Evolutionary conservation across 2,329 filamentous ascomycete genomes (phyloP).

Genomic region (Penicillium sp.): DNA sequence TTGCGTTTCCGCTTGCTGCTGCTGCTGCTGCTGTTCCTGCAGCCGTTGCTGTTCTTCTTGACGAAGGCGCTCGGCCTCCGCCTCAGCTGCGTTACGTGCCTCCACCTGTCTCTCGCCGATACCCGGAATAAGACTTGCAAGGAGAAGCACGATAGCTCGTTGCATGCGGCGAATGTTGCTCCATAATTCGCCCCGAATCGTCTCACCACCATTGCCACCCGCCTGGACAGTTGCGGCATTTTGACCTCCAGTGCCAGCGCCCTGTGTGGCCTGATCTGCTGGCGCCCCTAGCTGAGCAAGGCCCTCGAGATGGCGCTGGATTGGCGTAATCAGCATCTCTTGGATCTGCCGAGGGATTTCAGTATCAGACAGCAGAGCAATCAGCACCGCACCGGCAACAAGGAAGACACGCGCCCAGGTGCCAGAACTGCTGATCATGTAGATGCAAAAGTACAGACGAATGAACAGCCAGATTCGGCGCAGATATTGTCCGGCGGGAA

Average conservation of each 20-base stretch:
- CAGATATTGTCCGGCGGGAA: constrained; percentile 39
- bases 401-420: constrained; percentile 50
- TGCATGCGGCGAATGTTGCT: constrained; percentile 53
- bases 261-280: constrained; percentile 24
- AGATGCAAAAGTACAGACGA: constrained; percentile 62
- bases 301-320: constrained; percentile 51
- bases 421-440: constrained; percentile 58
- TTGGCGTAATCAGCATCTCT: constrained; percentile 41
- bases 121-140: constrained; percentile 65
- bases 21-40: constrained; percentile 7
- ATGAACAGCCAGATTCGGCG: constrained; percentile 61
- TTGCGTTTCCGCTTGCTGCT: constrained; percentile 4
- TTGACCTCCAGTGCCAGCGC: constrained; percentile 10
- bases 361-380: constrained; percentile 49
- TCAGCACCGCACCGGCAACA: constrained; percentile 42
- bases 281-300: constrained; percentile 40
- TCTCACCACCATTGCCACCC: constrained; percentile 9
- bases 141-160: constrained; percentile 62
- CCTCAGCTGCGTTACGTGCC: constrained; percentile 57
- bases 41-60: constrained; percentile 8
- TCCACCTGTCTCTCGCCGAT: constrained; percentile 64
- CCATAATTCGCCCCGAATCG: constrained; percentile 23
- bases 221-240: constrained; percentile 5
- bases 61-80: constrained; percentile 32
- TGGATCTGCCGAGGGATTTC: constrained; percentile 42